phyloP scores from a whole-genome alignment of 495 filamentous ascomycete genomes.

The Penicillium egyptiacum region DNA sequence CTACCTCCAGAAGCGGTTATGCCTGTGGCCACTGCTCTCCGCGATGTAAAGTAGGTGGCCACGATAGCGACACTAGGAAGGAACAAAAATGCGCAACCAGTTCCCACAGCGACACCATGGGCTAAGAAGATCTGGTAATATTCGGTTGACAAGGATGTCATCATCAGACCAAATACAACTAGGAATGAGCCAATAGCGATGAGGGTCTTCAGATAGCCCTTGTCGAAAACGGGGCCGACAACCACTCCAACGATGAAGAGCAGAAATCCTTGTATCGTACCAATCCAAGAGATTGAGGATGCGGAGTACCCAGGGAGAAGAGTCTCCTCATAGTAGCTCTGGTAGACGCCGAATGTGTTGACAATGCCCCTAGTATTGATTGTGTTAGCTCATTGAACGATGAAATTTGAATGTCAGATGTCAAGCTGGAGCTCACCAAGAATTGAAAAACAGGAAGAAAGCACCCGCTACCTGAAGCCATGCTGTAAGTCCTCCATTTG shows the following conservation, averaged over 20 bases:
- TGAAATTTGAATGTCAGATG: neutral
- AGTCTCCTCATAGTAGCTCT: conserved; percentile 42
- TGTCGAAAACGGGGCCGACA: conserved; percentile 46
- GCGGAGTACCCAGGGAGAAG: conserved; percentile 31
- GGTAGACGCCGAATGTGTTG: conserved; percentile 50
- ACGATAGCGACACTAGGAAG: conserved; percentile 45
- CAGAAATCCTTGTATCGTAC: conserved; percentile 44
- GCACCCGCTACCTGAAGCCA: neutral
- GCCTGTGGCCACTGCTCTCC: conserved; percentile 47
- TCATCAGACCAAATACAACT: conserved; percentile 50
- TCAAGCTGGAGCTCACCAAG: neutral
- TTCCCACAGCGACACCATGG: conserved; percentile 43
- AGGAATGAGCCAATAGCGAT: conserved; percentile 33
- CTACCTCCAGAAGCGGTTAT: conserved; percentile 44
- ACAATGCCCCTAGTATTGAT: conserved; percentile 37
- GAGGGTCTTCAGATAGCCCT: conserved; percentile 39
- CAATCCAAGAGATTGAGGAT: conserved; percentile 49
- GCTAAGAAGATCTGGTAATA: conserved; percentile 44
- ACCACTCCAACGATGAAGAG: conserved; percentile 42
- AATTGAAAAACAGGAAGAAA: neutral
- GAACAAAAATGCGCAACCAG: conserved; percentile 43
- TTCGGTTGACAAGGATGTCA: conserved; percentile 41
- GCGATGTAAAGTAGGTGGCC: conserved; percentile 43
- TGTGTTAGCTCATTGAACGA: neutral
- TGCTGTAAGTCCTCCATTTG: neutral